Percentiles rank a stretch among this genome's conserved stretches.
Evolutionary conservation across 208 protist species (phyloP).

Genomic region (Trichomonas tenax): DNA sequence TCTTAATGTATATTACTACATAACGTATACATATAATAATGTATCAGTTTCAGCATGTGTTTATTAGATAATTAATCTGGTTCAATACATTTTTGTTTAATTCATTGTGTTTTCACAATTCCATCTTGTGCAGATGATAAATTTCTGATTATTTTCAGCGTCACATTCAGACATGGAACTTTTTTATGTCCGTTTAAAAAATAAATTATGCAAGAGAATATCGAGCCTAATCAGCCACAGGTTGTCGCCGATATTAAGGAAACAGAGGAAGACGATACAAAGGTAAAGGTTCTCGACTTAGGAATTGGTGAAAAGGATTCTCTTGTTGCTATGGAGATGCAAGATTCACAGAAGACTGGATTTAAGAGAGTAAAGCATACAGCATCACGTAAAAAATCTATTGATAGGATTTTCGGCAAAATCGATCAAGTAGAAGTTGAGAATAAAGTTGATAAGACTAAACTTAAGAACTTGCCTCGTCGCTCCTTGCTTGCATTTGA

Average conservation of each 20-base stretch:
- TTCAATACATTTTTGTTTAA: too few species aligned
- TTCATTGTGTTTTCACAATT: too few species aligned
- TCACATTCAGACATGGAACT: too few species aligned
- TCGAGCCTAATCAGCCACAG: background rate
- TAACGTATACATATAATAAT: too few species aligned
- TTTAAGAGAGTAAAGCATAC: background rate
- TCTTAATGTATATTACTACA: too few species aligned
- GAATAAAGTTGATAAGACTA: background rate
- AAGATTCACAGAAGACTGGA: background rate
- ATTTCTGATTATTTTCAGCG: too few species aligned
- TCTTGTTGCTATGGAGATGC: background rate
- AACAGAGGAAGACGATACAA: background rate
- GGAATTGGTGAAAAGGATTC: background rate
- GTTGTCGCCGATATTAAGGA: background rate
- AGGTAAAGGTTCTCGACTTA: background rate
- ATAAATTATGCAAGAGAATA: background rate
- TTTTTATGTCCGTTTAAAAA: too few species aligned
- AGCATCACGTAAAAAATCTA: background rate
- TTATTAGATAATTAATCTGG: too few species aligned
- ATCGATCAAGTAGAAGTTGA: background rate
- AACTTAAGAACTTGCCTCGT: background rate
- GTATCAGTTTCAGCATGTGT: too few species aligned
- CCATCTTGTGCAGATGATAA: too few species aligned
- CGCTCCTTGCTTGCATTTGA: background rate
- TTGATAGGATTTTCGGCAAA: background rate